These are phyloP conservation scores for Diospyros kaki DNA, from an alignment of 148 eudicot species.

Conservation along the genomic window DNA sequence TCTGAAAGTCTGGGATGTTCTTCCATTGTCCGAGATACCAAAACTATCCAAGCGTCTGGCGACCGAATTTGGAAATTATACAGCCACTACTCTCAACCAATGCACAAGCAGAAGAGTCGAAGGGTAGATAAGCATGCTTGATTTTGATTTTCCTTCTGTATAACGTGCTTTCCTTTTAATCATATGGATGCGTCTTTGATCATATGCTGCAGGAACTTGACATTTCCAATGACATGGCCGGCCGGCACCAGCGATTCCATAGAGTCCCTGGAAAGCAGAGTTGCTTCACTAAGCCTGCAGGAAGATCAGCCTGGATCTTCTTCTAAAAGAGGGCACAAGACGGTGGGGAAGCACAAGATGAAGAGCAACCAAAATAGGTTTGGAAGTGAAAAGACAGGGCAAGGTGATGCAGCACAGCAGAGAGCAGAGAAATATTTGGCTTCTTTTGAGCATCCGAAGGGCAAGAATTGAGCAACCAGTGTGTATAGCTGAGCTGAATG, in stretches of 20 bases:
- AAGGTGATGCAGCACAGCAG: neutral
- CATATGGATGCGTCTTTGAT: no score
- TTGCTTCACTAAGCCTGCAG: conserved; percentile 7
- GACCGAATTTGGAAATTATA: no score
- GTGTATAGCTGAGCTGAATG: neutral
- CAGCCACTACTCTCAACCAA: neutral
- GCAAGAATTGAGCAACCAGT: neutral
- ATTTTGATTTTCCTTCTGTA: neutral
- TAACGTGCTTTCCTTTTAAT: no score
- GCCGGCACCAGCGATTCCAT: conserved; percentile 6
- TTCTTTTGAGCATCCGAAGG: neutral
- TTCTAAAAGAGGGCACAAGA: conserved; percentile 5
- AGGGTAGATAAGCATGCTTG: neutral
- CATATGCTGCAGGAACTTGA: conserved; percentile 2
- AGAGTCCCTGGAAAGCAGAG: conserved; percentile 1
- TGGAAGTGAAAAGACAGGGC: neutral
- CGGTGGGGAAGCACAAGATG: neutral
- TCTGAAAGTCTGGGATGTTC: no score
- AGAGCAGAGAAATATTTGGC: neutral
- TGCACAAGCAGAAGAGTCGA: neutral
- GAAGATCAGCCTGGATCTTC: neutral
- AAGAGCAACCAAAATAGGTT: neutral
- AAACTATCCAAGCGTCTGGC: no score
- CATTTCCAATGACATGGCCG: conserved; percentile 12
- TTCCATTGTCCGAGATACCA: no score